These are phyloP conservation scores for Ascochyta fabae DNA, from an alignment of 2,329 filamentous ascomycete species.

Conservation along the genomic window DNA sequence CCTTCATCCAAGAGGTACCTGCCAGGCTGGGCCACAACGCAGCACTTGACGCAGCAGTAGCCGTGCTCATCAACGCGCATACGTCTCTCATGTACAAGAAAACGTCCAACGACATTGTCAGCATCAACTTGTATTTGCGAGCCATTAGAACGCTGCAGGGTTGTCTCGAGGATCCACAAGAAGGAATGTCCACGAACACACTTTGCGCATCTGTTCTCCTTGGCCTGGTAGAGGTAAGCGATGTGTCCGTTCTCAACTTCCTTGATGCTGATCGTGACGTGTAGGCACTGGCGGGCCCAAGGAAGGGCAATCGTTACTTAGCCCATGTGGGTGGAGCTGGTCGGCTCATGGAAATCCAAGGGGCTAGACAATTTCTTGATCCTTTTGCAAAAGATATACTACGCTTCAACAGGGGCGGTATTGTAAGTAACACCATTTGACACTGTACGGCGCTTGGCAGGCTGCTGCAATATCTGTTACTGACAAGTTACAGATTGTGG, in stretches of 20 bases:
- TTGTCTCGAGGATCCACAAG: constrained; percentile 35
- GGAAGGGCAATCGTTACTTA: constrained; percentile 40
- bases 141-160: constrained; percentile 40
- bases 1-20: constrained; percentile 41
- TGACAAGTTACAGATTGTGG: constrained; percentile 36
- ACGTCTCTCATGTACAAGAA: constrained; percentile 35
- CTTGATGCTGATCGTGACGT: neutral
- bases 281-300: constrained; percentile 41
- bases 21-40: constrained; percentile 40
- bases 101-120: constrained; percentile 30
- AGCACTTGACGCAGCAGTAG: constrained; percentile 41
- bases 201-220: constrained; percentile 44
- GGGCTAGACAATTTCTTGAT: constrained; percentile 34
- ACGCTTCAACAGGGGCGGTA: constrained; percentile 39
- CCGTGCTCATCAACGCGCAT: constrained; percentile 39
- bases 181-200: constrained; percentile 43
- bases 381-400: constrained; percentile 42
- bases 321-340: constrained; percentile 44
- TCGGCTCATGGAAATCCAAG: constrained; percentile 42
- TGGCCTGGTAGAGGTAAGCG: constrained; percentile 40
- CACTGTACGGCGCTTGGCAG: neutral
- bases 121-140: constrained; percentile 37
- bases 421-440: constrained; percentile 28
- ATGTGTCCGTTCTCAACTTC: neutral
- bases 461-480: neutral